Percentiles rank a stretch among this genome's conserved stretches.
These are phyloP conservation scores for Carallia pectinifolia DNA, from an alignment of 345 rosid genomes.

Conservation along the genomic window DNA sequence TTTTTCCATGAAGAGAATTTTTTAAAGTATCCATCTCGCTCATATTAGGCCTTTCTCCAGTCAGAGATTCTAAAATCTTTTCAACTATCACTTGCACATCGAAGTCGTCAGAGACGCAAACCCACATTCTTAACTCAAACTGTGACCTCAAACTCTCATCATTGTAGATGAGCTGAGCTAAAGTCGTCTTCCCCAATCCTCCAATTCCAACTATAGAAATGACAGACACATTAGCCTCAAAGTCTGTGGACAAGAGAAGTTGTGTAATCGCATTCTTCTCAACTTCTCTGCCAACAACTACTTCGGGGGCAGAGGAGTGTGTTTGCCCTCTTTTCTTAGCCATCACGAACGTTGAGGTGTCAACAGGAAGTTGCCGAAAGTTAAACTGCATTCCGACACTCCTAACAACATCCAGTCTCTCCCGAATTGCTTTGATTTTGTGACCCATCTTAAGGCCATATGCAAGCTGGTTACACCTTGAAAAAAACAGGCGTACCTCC, in stretches of 20 bases:
- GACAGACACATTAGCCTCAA: too few relatives aligned
- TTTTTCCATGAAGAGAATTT: too few relatives aligned
- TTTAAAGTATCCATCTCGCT: too few relatives aligned
- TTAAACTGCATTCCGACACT: background rate
- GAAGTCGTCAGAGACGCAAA: background rate
- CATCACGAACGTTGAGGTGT: background rate
- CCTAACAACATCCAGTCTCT: slow-evolving; percentile 16
- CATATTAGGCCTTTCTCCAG: too few relatives aligned
- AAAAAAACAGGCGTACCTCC: slow-evolving; percentile 10
- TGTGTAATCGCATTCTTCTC: slow-evolving; percentile 10
- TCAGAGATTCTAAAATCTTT: too few relatives aligned
- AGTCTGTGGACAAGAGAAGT: too few relatives aligned
- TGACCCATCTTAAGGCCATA: slow-evolving; percentile 10
- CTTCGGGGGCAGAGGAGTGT: slow-evolving; percentile 13
- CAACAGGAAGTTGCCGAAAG: background rate
- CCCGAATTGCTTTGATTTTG: slow-evolving; percentile 17
- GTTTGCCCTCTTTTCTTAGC: background rate
- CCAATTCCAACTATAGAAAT: too few relatives aligned
- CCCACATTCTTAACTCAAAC: background rate
- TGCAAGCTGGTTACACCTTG: slow-evolving; percentile 10
- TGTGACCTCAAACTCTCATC: too few relatives aligned
- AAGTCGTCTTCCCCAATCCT: too few relatives aligned
- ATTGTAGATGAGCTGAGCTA: background rate
- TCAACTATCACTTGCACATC: too few relatives aligned
- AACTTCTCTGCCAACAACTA: slow-evolving; percentile 21